These are phyloP conservation scores for Pseudocercospora musae DNA, from an alignment of 2,329 filamentous ascomycete species.

Conservation along the genomic window DNA sequence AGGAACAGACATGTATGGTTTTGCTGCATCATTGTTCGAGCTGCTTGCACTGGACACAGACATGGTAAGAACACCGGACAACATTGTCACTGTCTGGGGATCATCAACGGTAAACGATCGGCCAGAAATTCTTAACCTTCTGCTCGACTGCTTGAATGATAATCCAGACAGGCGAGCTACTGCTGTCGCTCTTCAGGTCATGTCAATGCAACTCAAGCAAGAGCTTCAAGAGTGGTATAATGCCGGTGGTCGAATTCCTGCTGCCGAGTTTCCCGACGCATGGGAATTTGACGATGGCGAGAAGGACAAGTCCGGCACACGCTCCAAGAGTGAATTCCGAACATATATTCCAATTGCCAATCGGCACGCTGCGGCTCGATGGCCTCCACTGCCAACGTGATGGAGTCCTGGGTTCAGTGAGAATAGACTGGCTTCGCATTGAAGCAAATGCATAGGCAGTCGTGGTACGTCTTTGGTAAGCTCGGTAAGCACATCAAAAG, in stretches of 20 bases:
- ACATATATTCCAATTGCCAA: not conserved
- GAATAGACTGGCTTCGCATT: not conserved
- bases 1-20: slow-evolving; percentile 18
- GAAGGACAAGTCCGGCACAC: not conserved
- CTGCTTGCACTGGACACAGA: slow-evolving; percentile 4
- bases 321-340: not conserved
- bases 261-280: not conserved
- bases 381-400: not conserved
- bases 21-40: slow-evolving; percentile 18
- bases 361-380: not conserved
- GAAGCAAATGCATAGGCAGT: too few relatives aligned
- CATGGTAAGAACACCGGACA: not conserved
- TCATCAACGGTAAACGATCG: not conserved
- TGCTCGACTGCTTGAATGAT: not conserved
- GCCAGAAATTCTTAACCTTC: not conserved
- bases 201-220: slow-evolving; percentile 1
- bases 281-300: not conserved
- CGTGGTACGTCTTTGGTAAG: too few relatives aligned
- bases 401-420: not conserved
- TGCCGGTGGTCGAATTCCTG: not conserved
- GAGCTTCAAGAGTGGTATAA: slow-evolving; percentile 1
- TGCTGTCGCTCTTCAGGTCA: not conserved
- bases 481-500: too few relatives aligned
- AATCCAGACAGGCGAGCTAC: not conserved
- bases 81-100: not conserved